Evolutionary conservation across 2,329 filamentous ascomycete genomes (phyloP), one percentile per base, ranked within the genome.

Genomic region (Verticillium nubilum): DNA sequence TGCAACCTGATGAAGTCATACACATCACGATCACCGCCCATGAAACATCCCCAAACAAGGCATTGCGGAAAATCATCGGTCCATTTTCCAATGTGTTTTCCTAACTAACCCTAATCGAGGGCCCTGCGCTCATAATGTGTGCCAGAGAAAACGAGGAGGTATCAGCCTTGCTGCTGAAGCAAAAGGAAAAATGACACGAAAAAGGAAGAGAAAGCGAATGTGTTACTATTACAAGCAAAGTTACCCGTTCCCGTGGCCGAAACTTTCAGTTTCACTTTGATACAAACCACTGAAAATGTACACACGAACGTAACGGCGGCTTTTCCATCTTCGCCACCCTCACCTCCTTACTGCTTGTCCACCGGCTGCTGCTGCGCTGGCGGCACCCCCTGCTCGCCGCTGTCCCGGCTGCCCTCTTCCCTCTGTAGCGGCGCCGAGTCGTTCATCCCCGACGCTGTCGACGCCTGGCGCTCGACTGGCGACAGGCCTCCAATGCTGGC

Each of bases 401-500:
- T 53, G 13, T 53, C 52, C 13, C 25, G 25, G 52, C 54, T 37
- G 17, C 28, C 28, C 27, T 23, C 12, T 15, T 31, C 31, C 29
- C 26, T 25, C 29, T 26, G 54, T 19, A 19, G 54, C 17, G 35
- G 54, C 35, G 54, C 28, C 33, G 54, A 15, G 54, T 56, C 54
- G 35, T 37, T 37, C 35, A 27, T 17, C 13, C 42, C 54, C 25
- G 54, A 56, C 26, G 56, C 29, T 7, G 55, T 31, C 56, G 56
- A 57, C 6, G 37, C 17, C 28, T 52, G 62, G 6, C 62, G 23
- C 33, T 62, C 62, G 15, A 62, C 29, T 3, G 62, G 62, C 2
- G 64, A 61, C 25, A 65, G 50, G 1, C 64, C 64, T 12, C 63
- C 64, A 28, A 66, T 61, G 19, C 64, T 65, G 15, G 64, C 64